Evolutionary conservation across 2,329 filamentous ascomycete species (phyloP).

Genomic region (Claviceps humidiphila): DNA sequence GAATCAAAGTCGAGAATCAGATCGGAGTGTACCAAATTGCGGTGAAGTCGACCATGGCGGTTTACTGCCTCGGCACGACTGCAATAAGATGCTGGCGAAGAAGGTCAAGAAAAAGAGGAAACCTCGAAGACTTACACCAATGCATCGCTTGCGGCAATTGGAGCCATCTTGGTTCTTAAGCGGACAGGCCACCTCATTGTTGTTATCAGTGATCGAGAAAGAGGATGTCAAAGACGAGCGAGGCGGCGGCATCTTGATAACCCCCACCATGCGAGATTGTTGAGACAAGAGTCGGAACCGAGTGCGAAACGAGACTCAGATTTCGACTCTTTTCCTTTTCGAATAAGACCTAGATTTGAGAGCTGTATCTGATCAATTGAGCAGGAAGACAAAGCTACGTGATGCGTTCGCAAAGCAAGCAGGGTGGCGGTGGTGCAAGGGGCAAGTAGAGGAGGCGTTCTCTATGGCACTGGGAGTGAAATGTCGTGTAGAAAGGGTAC

Average conservation of each 20-base stretch:
- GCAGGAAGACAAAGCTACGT: conserved; percentile 10
- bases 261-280: conserved; percentile 23
- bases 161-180: conserved; percentile 93
- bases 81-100: neutral
- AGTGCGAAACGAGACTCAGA: conserved; percentile 1
- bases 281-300: conserved; percentile 4
- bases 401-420: conserved; percentile 16
- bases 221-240: conserved; percentile 76
- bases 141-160: conserved; percentile 91
- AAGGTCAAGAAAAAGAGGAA: neutral
- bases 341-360: neutral
- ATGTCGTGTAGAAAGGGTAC: neutral
- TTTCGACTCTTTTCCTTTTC: neutral
- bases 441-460: neutral
- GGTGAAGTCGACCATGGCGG: neutral
- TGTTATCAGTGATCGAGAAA: conserved; percentile 82
- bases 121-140: conserved; percentile 63
- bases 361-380: conserved; percentile 19
- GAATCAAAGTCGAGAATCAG: neutral
- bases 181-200: conserved; percentile 94
- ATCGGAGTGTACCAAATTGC: neutral
- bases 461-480: neutral
- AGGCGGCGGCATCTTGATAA: conserved; percentile 80
- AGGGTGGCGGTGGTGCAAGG: conserved; percentile 8
- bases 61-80: neutral